These are phyloP conservation scores for Tolypocladium cylindrosporum DNA, from an alignment of 2,329 filamentous ascomycete species.

Conservation along the genomic window DNA sequence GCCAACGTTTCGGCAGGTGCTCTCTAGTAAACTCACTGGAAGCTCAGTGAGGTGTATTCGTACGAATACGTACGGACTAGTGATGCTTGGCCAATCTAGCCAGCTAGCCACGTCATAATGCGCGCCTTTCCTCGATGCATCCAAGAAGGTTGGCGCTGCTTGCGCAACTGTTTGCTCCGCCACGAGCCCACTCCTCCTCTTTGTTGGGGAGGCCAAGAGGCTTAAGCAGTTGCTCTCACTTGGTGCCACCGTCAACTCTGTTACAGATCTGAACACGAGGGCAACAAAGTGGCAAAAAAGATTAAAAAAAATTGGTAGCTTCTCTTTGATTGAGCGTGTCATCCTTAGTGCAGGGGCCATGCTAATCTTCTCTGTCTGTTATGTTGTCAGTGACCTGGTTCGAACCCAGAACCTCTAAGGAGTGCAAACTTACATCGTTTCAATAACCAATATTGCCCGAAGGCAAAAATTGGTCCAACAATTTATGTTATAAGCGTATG, in stretches of 20 bases:
- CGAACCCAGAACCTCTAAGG: neutral
- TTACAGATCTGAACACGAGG: too few relatives aligned
- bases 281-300: neutral
- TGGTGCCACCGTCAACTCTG: too few relatives aligned
- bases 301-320: conserved; percentile 30
- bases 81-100: neutral
- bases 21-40: neutral
- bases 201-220: too few relatives aligned
- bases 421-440: neutral
- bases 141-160: neutral
- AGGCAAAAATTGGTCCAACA: neutral
- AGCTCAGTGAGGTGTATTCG: neutral
- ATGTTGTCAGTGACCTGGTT: neutral
- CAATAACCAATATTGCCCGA: neutral
- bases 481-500: neutral
- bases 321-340: conserved; percentile 80
- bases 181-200: too few relatives aligned
- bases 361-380: conserved; percentile 63
- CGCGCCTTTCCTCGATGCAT: neutral
- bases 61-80: neutral
- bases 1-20: neutral
- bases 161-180: neutral
- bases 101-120: neutral
- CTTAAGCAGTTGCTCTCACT: too few relatives aligned
- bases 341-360: conserved; percentile 87